Evolutionary conservation across 352 stramenopile genomes (phyloP).

Genomic region (Globisporangium yorkense): DNA sequence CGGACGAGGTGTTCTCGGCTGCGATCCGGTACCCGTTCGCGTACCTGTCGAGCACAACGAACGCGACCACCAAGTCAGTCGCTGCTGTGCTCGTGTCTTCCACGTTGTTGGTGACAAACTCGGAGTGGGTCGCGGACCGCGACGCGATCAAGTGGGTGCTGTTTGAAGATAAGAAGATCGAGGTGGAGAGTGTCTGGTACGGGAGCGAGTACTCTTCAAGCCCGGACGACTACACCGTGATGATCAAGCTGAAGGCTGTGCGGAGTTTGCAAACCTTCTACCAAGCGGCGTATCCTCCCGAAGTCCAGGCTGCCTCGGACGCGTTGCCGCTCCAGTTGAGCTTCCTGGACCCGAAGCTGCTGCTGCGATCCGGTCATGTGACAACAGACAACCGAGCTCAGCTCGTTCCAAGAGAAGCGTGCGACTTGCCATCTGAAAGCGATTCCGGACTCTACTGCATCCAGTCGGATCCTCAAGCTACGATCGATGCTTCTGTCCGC

Average conservation of each 20-base stretch:
- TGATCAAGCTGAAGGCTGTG: neutral
- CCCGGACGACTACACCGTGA: neutral
- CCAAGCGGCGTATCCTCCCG: neutral
- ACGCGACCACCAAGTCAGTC: neutral
- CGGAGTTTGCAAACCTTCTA: neutral
- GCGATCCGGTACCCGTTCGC: neutral
- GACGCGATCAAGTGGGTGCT: neutral
- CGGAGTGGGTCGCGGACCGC: neutral
- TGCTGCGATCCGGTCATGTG: neutral
- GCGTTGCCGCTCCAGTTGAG: neutral
- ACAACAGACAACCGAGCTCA: neutral
- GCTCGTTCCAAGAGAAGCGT: neutral
- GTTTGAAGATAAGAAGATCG: neutral
- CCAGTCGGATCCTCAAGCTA: neutral
- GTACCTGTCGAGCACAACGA: neutral
- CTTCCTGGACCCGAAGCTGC: slow-evolving; percentile 5
- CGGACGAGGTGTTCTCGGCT: neutral
- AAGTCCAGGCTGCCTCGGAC: neutral
- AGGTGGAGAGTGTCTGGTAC: neutral
- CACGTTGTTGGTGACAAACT: neutral
- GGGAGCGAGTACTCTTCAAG: neutral
- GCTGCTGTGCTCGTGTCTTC: neutral
- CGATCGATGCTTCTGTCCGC: too few relatives aligned
- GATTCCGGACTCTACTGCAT: neutral
- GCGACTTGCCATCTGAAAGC: neutral